Conservation (phyloP, 768 basidiomycete species). For the Kwoniella mangroviensis region DNA sequence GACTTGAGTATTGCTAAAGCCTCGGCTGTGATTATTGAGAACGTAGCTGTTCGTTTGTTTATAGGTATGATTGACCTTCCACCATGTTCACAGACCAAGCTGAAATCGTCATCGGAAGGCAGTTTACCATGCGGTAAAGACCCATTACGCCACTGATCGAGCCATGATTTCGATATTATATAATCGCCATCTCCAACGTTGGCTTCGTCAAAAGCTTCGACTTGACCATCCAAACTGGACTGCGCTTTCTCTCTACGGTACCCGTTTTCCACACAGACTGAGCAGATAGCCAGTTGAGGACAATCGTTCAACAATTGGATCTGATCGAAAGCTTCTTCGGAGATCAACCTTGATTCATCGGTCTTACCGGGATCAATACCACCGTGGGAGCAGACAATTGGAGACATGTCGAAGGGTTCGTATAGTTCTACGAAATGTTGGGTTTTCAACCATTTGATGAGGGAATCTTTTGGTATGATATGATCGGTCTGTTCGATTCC, state of each 20-base stretch:
- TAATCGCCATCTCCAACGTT: constrained; percentile 23
- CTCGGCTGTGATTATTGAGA: constrained; percentile 9
- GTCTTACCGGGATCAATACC: constrained; percentile 37
- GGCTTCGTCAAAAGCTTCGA: constrained; percentile 30
- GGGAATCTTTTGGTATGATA: constrained; percentile 37
- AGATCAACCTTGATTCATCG: constrained; percentile 27
- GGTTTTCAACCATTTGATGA: constrained; percentile 31
- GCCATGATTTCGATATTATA: constrained; percentile 37
- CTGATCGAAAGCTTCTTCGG: constrained; percentile 30
- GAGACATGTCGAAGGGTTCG: constrained; percentile 24
- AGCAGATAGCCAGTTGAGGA: constrained; percentile 31
- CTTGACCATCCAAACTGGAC: constrained; percentile 12
- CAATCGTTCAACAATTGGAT: constrained; percentile 13
- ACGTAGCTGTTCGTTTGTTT: not conserved
- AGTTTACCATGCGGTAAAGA: not conserved
- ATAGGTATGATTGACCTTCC: constrained; percentile 1
- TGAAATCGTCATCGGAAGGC: constrained; percentile 27
- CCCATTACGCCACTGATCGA: constrained; percentile 33
- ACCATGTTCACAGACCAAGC: constrained; percentile 41
- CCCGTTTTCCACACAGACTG: constrained; percentile 26
- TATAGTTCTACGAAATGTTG: constrained; percentile 19
- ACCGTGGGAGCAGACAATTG: constrained; percentile 35
- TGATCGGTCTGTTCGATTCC: constrained; percentile 22
- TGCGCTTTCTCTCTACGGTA: not conserved
- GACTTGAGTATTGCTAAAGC: constrained; percentile 32